phyloP scores from a whole-genome alignment of 1,284 basidiomycete species.

The Ustanciosporium gigantosporum region DNA sequence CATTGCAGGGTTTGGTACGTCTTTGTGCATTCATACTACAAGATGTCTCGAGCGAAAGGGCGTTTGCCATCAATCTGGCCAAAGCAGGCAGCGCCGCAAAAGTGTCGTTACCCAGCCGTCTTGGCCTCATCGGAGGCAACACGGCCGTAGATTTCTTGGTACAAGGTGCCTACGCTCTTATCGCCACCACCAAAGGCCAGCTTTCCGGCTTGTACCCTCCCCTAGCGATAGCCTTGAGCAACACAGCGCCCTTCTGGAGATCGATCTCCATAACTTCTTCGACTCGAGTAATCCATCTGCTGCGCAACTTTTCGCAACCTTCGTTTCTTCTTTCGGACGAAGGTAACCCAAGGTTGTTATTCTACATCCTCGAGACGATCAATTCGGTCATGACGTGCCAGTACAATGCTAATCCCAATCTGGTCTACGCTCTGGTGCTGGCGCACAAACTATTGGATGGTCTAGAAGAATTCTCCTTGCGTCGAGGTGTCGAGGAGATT shows the following conservation, averaged over 20 bases:
- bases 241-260: slow-evolving; percentile 82
- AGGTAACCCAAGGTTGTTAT: slow-evolving; percentile 85
- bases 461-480: slow-evolving; percentile 83
- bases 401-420: slow-evolving; percentile 75
- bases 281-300: slow-evolving; percentile 79
- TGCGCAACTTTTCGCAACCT: slow-evolving; percentile 85
- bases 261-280: slow-evolving; percentile 76
- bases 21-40: slow-evolving; percentile 89
- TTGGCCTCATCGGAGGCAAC: slow-evolving; percentile 15
- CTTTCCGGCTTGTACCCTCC: slow-evolving; percentile 69
- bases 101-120: slow-evolving; percentile 19
- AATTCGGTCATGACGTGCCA: slow-evolving; percentile 72
- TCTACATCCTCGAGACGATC: slow-evolving; percentile 90
- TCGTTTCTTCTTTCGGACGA: slow-evolving; percentile 88
- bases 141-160: slow-evolving; percentile 39
- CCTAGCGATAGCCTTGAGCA: slow-evolving; percentile 83
- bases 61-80: slow-evolving; percentile 67
- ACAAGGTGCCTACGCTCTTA: slow-evolving; percentile 78
- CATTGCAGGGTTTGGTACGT: slow-evolving; percentile 86
- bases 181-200: slow-evolving; percentile 74
- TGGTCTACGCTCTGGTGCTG: slow-evolving; percentile 82
- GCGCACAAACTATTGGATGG: slow-evolving; percentile 81
- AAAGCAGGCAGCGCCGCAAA: slow-evolving; percentile 35
- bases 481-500: slow-evolving; percentile 80
- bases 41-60: slow-evolving; percentile 79